Evolutionary conservation across 306 rosid species (phyloP).

Genomic region (Calophaca sinica): DNA sequence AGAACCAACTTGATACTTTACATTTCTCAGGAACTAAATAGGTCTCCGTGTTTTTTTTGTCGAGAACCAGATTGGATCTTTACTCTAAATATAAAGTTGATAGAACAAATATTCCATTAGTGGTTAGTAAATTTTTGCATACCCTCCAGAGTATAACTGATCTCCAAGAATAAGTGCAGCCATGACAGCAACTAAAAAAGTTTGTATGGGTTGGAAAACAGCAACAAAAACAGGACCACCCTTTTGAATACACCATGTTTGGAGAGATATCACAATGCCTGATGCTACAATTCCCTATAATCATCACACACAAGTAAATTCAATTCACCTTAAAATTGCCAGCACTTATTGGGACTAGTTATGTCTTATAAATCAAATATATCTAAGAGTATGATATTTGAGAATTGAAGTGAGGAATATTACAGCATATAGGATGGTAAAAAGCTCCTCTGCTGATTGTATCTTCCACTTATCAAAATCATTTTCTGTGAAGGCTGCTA

Average conservation of each 20-base stretch:
- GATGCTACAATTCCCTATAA: conserved; percentile 65
- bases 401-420: conserved; percentile 20
- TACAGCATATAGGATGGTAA: conserved; percentile 74
- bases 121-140: neutral
- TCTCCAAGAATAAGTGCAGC: conserved; percentile 66
- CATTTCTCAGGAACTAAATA: no score
- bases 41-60: no score
- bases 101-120: neutral
- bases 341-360: neutral
- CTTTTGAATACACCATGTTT: conserved; percentile 78
- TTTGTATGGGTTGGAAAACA: conserved; percentile 75
- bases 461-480: conserved; percentile 70
- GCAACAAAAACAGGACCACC: conserved; percentile 83
- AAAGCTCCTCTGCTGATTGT: conserved; percentile 62
- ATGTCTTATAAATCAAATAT: conserved; percentile 1
- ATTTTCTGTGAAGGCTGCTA: conserved; percentile 66
- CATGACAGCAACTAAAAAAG: conserved; percentile 68
- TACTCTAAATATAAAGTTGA: no score
- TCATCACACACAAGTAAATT: conserved; percentile 32
- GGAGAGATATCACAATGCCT: conserved; percentile 61
- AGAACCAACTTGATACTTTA: no score
- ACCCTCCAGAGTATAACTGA: conserved; percentile 71
- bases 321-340: no score
- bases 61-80: no score
- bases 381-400: conserved; percentile 7